These are phyloP conservation scores for Kwoniella heveanensis DNA, from an alignment of 768 basidiomycete genomes.

Conservation along the genomic window DNA sequence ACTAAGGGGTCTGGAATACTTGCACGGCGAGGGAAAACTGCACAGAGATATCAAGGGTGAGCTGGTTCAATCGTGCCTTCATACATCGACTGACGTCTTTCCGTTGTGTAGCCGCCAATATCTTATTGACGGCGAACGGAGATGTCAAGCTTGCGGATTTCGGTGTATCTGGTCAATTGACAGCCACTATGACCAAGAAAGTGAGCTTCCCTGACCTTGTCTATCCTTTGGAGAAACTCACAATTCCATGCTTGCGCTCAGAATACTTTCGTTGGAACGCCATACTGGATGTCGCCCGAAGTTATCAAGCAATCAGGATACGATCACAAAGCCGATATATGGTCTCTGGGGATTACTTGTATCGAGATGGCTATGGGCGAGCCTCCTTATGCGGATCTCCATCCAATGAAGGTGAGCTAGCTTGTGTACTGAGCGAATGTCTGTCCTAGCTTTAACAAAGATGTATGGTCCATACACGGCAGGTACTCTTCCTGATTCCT, in stretches of 20 bases:
- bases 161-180: conserved; percentile 93
- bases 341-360: conserved; percentile 86
- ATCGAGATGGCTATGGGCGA: conserved; percentile 97
- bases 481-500: conserved; percentile 97
- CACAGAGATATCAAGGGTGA: conserved; percentile 99
- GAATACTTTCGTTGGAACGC: conserved; percentile 97
- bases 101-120: conserved; percentile 25
- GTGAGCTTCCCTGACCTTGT: no score
- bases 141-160: conserved; percentile 95
- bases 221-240: no score
- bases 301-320: conserved; percentile 99
- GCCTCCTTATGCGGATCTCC: conserved; percentile 95
- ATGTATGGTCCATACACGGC: conserved; percentile 6
- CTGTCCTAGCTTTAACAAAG: no score
- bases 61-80: conserved; percentile 4
- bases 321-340: conserved; percentile 98
- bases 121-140: conserved; percentile 39
- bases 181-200: conserved; percentile 58
- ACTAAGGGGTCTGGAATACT: conserved; percentile 86
- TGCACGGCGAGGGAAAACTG: conserved; percentile 93
- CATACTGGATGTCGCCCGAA: conserved; percentile 99
- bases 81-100: background rate
- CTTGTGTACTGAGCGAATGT: background rate
- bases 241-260: conserved; percentile 70
- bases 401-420: conserved; percentile 90